Conservation (phyloP, 1,284 basidiomycete genomes). For the Sanghuangporus baumii region DNA sequence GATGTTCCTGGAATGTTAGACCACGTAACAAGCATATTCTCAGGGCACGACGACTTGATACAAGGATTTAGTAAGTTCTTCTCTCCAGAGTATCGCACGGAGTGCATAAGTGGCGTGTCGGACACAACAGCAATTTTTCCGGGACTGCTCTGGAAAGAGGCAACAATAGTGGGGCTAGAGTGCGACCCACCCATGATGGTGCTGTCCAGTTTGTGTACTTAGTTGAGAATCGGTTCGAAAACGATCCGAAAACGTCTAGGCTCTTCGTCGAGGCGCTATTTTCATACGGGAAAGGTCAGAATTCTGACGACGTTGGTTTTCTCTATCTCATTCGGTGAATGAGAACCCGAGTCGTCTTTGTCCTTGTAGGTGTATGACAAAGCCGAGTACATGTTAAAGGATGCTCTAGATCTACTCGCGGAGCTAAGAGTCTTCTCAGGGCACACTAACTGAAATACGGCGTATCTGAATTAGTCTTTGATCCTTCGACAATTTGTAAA, state of each 20-base stretch:
- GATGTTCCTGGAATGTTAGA: no score
- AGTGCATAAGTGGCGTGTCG: conserved; percentile 21
- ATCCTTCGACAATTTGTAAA: no score
- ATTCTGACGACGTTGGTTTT: conserved; percentile 76
- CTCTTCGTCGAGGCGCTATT: conserved; percentile 97
- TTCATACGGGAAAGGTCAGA: conserved; percentile 94
- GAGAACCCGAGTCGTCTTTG: conserved; percentile 24
- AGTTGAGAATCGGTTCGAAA: conserved; percentile 93
- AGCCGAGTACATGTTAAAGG: conserved; percentile 89
- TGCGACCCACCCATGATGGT: conserved; percentile 79
- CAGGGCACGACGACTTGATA: no score
- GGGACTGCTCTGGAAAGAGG: conserved; percentile 26
- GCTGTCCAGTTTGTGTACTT: conserved; percentile 98
- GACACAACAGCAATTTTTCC: conserved; percentile 65
- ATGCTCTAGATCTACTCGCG: conserved; percentile 86
- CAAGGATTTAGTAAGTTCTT: no score
- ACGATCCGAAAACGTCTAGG: conserved; percentile 94
- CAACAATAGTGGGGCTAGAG: neutral
- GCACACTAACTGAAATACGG: no score
- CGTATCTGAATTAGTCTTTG: no score
- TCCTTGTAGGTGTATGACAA: conserved; percentile 82
- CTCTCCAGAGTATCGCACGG: no score
- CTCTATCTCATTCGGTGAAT: neutral
- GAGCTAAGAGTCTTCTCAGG: conserved; percentile 89
- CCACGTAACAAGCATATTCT: no score